A percentile compares a stretch with the other conserved stretches of the same genome.
phyloP scores from a whole-genome alignment of 495 filamentous ascomycete genomes.

The Wilcoxina mikolae region DNA sequence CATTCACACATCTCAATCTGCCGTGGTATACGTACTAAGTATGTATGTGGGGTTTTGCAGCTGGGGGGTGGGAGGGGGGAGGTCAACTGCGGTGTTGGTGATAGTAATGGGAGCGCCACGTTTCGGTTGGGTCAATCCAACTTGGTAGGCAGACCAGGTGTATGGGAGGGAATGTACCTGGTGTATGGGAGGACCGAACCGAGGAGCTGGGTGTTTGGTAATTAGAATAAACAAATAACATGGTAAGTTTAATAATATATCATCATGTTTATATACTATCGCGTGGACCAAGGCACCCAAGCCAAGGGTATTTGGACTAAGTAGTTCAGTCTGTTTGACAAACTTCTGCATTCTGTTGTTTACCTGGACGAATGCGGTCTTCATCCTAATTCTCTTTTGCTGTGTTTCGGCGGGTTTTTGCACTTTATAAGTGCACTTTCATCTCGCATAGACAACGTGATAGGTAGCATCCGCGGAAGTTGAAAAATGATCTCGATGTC shows the following conservation, averaged over 20 bases:
- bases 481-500: neutral
- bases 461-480: neutral
- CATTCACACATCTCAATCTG: neutral
- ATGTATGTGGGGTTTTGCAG: neutral
- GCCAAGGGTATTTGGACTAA: neutral
- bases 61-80: neutral
- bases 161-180: no score
- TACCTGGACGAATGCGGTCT: neutral
- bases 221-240: neutral
- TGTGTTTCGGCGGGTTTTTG: neutral
- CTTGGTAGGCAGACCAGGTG: neutral
- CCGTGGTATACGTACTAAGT: neutral
- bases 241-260: neutral
- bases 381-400: neutral
- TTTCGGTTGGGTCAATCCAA: neutral
- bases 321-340: neutral
- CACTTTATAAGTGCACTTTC: neutral
- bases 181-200: neutral
- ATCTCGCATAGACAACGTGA: neutral
- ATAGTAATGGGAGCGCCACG: neutral
- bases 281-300: neutral
- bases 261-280: neutral
- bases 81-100: neutral
- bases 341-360: no score
- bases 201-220: neutral